Conservation (phyloP, 305 asterid species). For the Ajuga reptans region DNA sequence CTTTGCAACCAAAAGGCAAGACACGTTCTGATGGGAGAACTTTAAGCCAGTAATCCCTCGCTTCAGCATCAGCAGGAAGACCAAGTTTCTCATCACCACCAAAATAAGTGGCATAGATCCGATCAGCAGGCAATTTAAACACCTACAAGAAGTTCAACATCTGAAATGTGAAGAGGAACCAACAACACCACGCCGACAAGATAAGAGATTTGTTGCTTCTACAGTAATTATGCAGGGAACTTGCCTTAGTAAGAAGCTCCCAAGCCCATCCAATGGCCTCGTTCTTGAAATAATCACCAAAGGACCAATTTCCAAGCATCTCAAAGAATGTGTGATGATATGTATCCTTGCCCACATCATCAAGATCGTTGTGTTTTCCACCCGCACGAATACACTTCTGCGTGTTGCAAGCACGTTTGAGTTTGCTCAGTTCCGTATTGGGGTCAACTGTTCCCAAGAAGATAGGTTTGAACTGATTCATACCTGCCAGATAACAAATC, state of each 20-base stretch:
- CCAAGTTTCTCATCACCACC: slow-evolving; percentile 89
- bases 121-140: slow-evolving; percentile 55
- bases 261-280: slow-evolving; percentile 91
- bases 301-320: slow-evolving; percentile 99
- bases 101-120: slow-evolving; percentile 85
- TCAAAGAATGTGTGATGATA: slow-evolving; percentile 97
- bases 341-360: slow-evolving; percentile 98
- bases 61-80: slow-evolving; percentile 80
- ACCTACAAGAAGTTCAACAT: slow-evolving; percentile 34
- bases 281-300: slow-evolving; percentile 83
- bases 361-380: slow-evolving; percentile 94
- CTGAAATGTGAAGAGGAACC: slow-evolving; percentile 9
- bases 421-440: slow-evolving; percentile 70
- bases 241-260: slow-evolving; percentile 87
- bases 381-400: slow-evolving; percentile 99
- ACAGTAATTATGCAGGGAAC: slow-evolving; percentile 17
- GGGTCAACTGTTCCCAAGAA: slow-evolving; percentile 88
- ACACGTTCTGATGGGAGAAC: slow-evolving; percentile 68
- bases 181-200: neutral
- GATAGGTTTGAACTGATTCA: slow-evolving; percentile 96
- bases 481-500: slow-evolving; percentile 42
- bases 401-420: slow-evolving; percentile 84
- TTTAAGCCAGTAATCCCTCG: slow-evolving; percentile 71
- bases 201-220: neutral
- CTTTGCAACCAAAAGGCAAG: slow-evolving; percentile 88